Base-by-base conservation (phyloP, 2,329 filamentous ascomycete species). In the Gaeumannomyces sp. region DNA sequence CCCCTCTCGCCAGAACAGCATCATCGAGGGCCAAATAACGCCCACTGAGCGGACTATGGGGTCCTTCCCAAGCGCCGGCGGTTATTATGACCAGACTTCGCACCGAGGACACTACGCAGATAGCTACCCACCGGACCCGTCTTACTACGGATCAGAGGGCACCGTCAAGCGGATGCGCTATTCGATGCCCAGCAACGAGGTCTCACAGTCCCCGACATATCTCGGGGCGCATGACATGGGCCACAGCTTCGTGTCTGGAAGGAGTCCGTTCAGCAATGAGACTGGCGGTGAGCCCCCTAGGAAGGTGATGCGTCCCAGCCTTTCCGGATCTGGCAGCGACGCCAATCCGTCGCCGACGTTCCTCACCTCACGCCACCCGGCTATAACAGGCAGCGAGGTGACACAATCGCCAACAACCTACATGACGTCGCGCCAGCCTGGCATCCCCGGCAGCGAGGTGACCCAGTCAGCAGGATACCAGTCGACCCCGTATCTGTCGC, bases 1-100 rank as follows among this genome's bases (percentile, higher is more conserved):
- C 22, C 33, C 38, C 4, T 64, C 62, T 19, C 62, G 62, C 53
- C 62, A 50, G 31, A 64, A 45, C 56, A 64, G 62, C 62, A 38
- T 59, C 53, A 59, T 28, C 13, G 62, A 64, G 7, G 56, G 33
- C 28, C 53, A 64, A 6, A 59, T 33, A 13, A 59, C 62, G 8
- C 62, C 62, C 29, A 64, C 62, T 1, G 62, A 64, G 19, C 53
- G 62, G 13, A 33, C 53, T 1, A 29, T 25, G 14, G 62, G 56
- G 4, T 50, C 60, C 22, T 62, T 62, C 29, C 35, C 60, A 19
- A 45, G 38, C 5, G 27, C 60, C 2, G 38, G 60, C 4, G 35
- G 33, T 11, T 62, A 62, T 6, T 62, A 62, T 11, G 60, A 62
- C 27, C 60, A 62, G 60, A n/a, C 16, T 5, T 53, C 45, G 45